A percentile compares a stretch with the other conserved stretches of the same genome.
Evolutionary conservation across 2,329 filamentous ascomycete genomes (phyloP).

Genomic region (Pseudogymnoascus sp.): DNA sequence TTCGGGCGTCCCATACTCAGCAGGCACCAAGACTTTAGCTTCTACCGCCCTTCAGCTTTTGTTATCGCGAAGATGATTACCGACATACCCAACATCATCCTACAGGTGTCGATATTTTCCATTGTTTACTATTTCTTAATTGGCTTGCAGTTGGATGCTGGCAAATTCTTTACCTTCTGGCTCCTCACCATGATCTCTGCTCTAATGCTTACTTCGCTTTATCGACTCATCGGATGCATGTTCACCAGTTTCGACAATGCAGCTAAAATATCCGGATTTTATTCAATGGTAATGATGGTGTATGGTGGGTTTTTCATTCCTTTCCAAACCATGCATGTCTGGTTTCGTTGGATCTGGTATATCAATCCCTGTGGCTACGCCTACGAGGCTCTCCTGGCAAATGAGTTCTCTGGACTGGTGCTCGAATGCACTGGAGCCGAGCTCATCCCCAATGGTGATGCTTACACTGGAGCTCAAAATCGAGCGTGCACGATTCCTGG

Average conservation of each 20-base stretch:
- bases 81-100: constrained; percentile 47
- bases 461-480: constrained; percentile 36
- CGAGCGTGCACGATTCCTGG: constrained; percentile 52
- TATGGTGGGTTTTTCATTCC: constrained; percentile 59
- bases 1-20: constrained; percentile 50
- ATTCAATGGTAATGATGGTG: constrained; percentile 46
- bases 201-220: constrained; percentile 52
- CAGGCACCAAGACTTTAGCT: constrained; percentile 51
- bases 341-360: constrained; percentile 58
- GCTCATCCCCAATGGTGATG: constrained; percentile 43
- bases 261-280: constrained; percentile 47
- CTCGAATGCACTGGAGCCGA: constrained; percentile 44
- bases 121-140: constrained; percentile 59
- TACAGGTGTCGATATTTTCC: constrained; percentile 51
- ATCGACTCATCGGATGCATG: constrained; percentile 47
- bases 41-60: constrained; percentile 51
- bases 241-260: constrained; percentile 52
- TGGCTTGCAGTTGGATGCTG: constrained; percentile 43
- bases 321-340: constrained; percentile 54
- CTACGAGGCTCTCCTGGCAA: constrained; percentile 60
- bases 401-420: constrained; percentile 57
- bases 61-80: constrained; percentile 49
- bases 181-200: constrained; percentile 42
- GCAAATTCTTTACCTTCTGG: constrained; percentile 56
- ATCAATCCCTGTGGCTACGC: constrained; percentile 61